Evolutionary conservation across 352 stramenopile genomes (phyloP), one percentile per base, ranked within the genome.

Genomic region (Discostella stelligera): DNA sequence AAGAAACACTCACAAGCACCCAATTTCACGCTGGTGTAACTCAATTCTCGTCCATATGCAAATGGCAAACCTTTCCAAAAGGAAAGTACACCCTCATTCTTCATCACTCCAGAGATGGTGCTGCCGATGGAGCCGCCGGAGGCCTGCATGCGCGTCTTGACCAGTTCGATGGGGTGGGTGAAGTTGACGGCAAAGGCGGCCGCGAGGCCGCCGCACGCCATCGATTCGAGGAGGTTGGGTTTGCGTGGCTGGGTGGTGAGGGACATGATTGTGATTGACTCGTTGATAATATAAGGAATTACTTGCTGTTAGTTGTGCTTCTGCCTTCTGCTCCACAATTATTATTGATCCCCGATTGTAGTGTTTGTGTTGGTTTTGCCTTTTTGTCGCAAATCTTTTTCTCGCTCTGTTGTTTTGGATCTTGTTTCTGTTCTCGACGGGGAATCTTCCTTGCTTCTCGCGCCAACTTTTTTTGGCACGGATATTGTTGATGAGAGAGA

Each of bases 1-100:
- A 32, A 32, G 27, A 32, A 48, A 37, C 16, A 27, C 55, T 77
- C 65, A 76, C 85, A 90, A 56, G 79, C 82, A 61, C 84, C 81
- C 41, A 91, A 64, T 61, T 88, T 87, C 50, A 91, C 78, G 37
- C 74, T 79, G 10, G 85, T 89, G 61, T 91, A 89, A 59, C 67
- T 83, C 54, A 83, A 62, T 78, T 89, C 85, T 25, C 85, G 66
- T 59, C 80, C 83, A 65, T 74, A 91, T 10, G 76, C 85, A 80
- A 90, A 91, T 4, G 71, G 52, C 30, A 93, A 66, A 14, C 85
- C 87, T 72, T 93, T 93, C 77, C 79, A 91, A 72, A 93, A 90
- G 2, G 78, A 71, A 5, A 59, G 30, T 5, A 90, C 67, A 18
- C 87, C 87, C 54, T 86, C 87, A 13, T 88, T 83, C 14, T 73